Evolutionary conservation across 352 stramenopile genomes (phyloP).

Genomic region (Phytophthora melonis): DNA sequence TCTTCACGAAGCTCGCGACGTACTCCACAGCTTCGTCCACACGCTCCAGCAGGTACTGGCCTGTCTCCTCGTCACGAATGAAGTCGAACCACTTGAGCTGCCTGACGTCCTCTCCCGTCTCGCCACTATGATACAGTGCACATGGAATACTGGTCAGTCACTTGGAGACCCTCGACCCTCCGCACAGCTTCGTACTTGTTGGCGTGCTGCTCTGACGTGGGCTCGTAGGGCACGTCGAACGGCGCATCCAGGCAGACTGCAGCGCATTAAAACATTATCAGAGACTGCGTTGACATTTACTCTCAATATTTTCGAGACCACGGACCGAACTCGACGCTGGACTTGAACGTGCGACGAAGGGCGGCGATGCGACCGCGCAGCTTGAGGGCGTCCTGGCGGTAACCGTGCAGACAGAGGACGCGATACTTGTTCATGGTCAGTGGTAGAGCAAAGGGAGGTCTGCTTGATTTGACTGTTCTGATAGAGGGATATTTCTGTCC

Average conservation of each 20-base stretch:
- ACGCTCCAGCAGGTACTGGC: constrained; percentile 49
- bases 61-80: constrained; percentile 51
- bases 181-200: constrained; percentile 37
- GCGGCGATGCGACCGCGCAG: constrained; percentile 78
- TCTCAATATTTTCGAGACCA: background rate
- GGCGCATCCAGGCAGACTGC: constrained; percentile 83
- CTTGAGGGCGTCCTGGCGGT: constrained; percentile 81
- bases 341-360: constrained; percentile 79
- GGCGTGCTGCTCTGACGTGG: constrained; percentile 61
- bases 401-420: constrained; percentile 88
- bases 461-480: too few relatives aligned
- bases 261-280: background rate
- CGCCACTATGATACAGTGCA: constrained; percentile 19
- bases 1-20: constrained; percentile 62
- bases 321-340: constrained; percentile 83
- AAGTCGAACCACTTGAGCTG: constrained; percentile 87
- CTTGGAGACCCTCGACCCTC: background rate
- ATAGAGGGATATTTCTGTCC: too few relatives aligned
- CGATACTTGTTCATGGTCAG: constrained; percentile 57
- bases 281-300: constrained; percentile 3
- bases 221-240: constrained; percentile 76
- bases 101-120: constrained; percentile 50
- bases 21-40: constrained; percentile 80
- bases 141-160: constrained; percentile 3
- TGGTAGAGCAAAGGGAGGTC: too few relatives aligned